Evolutionary conservation across 805 yeast species (phyloP), one percentile per base, ranked within the genome.

Genomic region (Torulaspora delbrueckii): DNA sequence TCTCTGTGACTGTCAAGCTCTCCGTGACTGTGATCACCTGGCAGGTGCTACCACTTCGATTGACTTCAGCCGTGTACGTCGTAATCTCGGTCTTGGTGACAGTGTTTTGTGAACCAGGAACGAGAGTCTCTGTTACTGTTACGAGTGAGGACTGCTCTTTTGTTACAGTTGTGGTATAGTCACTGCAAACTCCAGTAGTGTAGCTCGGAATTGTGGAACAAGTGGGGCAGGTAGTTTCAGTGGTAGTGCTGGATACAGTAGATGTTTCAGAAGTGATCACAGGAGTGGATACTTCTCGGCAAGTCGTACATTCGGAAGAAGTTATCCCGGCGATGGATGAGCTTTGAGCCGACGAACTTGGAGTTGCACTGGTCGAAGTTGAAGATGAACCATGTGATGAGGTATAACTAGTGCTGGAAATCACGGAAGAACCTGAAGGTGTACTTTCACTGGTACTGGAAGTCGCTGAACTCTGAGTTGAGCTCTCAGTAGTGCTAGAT

Each of bases 1-100:
- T 36, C 19, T 40, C 48, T 28, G 46, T 46, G 37, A 38, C 35
- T 16, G 41, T 37, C 23, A 27, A 14, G 13, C 24, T 37, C 26
- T 27, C 33, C 7, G 35, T 28, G n/a, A 28, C 22, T 7, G 43
- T 44, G 18, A 25, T 19, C 22, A 19, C 22, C 22, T 19, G 22
- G 22, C 22, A 13, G 6, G 32, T 38, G 12, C 23, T 34, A 25
- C 40, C 32, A 19, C 34, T 31, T 14, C 13, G 34, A 18, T 4
- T 16, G 22, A 31, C 34, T 14, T 31, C 10, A 13, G 8, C 22
- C 5, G 34, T 31, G 19, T n/a, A 14, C 8, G 34, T 31, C 7
- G 19, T 27, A 9, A 34, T 24, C 12, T 36, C 45, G 5, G 41
- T 39, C 35, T 3, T 30, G 1, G 35, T 39, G 18, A 35, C 18